Conservation (phyloP, 345 rosid species). For the Mangifera indica region DNA sequence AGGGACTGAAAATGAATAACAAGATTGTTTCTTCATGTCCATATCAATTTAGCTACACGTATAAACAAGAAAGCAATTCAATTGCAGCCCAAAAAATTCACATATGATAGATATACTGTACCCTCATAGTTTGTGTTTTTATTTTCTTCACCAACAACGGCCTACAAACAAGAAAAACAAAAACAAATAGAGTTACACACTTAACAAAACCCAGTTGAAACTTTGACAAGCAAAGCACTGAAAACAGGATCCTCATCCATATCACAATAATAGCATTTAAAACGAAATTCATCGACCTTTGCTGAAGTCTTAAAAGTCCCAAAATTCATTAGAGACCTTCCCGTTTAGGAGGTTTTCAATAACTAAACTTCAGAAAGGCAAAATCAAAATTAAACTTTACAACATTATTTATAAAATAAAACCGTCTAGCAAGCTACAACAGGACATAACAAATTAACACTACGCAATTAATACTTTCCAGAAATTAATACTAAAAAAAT, state of each 20-base stretch:
- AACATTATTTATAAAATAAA: no score
- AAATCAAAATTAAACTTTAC: no score
- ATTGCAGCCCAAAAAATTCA: not conserved
- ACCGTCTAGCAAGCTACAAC: no score
- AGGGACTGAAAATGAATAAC: constrained; percentile 44
- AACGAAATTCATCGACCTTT: not conserved
- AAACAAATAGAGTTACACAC: not conserved
- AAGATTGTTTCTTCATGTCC: constrained; percentile 13
- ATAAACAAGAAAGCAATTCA: constrained; percentile 10
- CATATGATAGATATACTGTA: constrained; percentile 22
- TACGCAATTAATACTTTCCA: not conserved
- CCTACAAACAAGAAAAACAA: constrained; percentile 35
- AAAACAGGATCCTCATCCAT: not conserved
- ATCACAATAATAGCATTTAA: no score
- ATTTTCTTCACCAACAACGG: constrained; percentile 60
- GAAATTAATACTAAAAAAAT: not conserved
- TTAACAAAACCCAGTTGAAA: not conserved
- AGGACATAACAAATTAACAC: not conserved
- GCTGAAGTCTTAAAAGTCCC: not conserved
- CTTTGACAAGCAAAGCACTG: not conserved
- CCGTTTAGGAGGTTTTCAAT: no score
- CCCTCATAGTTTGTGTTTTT: constrained; percentile 49
- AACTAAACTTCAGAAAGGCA: no score
- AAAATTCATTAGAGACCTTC: not conserved
- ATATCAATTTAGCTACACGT: not conserved